phyloP scores from a whole-genome alignment of 148 eudicot genomes.

The Cornus controversa region DNA sequence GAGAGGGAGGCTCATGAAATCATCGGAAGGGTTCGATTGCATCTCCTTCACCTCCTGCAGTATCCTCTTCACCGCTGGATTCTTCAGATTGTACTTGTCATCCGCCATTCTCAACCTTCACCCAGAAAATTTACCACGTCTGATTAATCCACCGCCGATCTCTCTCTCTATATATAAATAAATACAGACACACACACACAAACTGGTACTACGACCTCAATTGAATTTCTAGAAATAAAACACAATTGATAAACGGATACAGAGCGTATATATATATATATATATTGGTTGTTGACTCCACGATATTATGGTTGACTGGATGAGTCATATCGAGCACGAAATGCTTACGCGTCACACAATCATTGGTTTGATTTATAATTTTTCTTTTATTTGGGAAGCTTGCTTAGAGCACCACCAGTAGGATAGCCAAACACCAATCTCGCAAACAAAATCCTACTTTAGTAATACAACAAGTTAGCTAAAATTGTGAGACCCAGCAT shows the following conservation, averaged over 20 bases:
- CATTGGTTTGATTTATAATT: neutral
- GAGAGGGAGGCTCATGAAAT: constrained; percentile 93
- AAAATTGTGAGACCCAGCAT: no score
- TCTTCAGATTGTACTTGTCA: constrained; percentile 83
- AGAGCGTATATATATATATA: no score
- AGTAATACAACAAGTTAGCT: no score
- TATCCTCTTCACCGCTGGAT: constrained; percentile 92
- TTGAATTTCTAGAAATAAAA: neutral
- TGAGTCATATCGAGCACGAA: no score
- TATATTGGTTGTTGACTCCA: neutral
- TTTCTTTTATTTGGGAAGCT: no score
- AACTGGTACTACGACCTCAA: neutral
- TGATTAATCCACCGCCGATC: neutral
- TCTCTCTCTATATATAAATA: neutral
- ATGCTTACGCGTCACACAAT: neutral
- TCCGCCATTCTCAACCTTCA: constrained; percentile 37
- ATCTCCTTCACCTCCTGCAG: constrained; percentile 94
- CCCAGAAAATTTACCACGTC: no score
- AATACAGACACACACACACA: no score
- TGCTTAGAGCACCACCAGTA: no score
- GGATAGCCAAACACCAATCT: no score
- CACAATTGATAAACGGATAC: neutral
- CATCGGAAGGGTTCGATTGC: constrained; percentile 95
- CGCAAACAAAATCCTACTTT: no score
- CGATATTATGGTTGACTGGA: neutral